Base-by-base conservation (phyloP, 176 grass and related monocot species). In the Areca catechu region DNA sequence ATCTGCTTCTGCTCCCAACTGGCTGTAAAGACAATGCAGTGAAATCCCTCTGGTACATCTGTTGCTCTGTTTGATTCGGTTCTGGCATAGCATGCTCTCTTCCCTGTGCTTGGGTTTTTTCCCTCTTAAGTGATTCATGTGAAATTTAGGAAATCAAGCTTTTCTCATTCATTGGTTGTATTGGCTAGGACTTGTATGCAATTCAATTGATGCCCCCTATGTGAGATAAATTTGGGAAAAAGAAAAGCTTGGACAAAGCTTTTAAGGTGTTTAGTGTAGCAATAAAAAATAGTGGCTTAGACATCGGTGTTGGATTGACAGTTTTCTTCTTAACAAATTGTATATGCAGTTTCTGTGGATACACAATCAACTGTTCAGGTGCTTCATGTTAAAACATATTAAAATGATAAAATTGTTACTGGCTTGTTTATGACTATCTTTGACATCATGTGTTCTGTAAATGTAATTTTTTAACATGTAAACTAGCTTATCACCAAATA, bases 221-320 rank as follows among this genome's bases (percentile, higher is more conserved):
- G 1, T 71, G 18, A 50, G 7, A 71, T 81, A 70, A 86, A 86
- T 81, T 76, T 76, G 61, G 43, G 9, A 58, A 47, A 20, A 21
- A 56, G 48, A 17, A 17, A 25, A 57, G 56, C 66, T 52, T 23
- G 58, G 17, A 49, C 4, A 15, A 62, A 56, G 30, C 51, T 17
- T 16, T 10, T 1, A 37, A 59, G 18, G 34, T 43, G 34, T 43
- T 14, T 3, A 43, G 9, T 14, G 34, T 43, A 43, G 34, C 34
- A 0, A 43, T 9, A 7, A 43, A 43, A 43, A 12, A 14, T 43
- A 14, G 34, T 43, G 9, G 12, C 14, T 43, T 0, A 43, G 34
- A 12, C 34, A 14, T 43, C 2, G 3, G 10, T 43, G 34, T 12
- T 43, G 34, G 34, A 12, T 14, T 14, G 34, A 14, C 10, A 14